Evolutionary conservation across 768 basidiomycete genomes (phyloP).

Genomic region (Hypsizygus marmoreus): DNA sequence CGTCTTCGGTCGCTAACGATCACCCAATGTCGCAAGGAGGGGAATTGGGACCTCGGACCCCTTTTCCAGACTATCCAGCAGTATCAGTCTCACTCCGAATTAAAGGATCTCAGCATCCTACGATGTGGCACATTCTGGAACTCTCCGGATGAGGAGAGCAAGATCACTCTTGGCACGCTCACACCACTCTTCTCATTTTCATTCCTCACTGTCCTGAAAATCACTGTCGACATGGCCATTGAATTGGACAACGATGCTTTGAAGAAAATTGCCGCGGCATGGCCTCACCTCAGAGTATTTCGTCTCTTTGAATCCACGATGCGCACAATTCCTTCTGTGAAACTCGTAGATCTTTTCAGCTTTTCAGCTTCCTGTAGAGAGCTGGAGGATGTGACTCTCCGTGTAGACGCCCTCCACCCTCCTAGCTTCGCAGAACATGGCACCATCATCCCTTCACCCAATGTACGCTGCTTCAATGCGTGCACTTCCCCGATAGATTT

Average conservation of each 20-base stretch:
- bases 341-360: conserved; percentile 7
- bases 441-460: background rate
- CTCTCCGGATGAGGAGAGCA: too few species aligned
- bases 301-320: conserved; percentile 9
- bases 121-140: too few species aligned
- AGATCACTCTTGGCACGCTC: too few species aligned
- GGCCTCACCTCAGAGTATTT: conserved; percentile 10
- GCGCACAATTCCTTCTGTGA: background rate
- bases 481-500: background rate
- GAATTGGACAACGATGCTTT: conserved; percentile 7
- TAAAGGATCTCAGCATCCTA: too few species aligned
- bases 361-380: conserved; percentile 5
- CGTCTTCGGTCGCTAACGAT: background rate
- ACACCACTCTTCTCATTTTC: too few species aligned
- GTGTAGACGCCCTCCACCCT: conserved; percentile 1
- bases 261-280: conserved; percentile 6
- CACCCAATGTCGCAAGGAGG: too few species aligned
- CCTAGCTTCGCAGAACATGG: background rate
- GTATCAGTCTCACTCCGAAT: too few species aligned
- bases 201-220: too few species aligned
- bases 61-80: too few species aligned
- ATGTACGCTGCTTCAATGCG: background rate
- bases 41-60: too few species aligned
- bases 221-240: conserved; percentile 3
- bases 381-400: conserved; percentile 10